Evolutionary conservation across 2,329 filamentous ascomycete genomes (phyloP).

Genomic region (Cordyceps militaris): DNA sequence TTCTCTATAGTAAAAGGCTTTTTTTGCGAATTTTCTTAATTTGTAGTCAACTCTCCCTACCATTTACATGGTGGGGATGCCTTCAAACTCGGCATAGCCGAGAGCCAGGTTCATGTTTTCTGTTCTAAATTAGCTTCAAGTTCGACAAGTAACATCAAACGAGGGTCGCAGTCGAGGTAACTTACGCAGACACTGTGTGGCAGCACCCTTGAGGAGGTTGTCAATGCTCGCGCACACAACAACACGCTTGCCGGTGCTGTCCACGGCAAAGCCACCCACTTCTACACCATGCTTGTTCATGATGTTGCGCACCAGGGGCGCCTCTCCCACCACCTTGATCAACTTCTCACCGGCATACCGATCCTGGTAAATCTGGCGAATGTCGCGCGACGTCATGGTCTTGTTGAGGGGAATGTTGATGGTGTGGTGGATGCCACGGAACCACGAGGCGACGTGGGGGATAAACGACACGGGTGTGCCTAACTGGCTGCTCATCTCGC

Average conservation of each 20-base stretch:
- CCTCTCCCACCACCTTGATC: slow-evolving; percentile 84
- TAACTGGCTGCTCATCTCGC: slow-evolving; percentile 76
- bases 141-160: background rate
- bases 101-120: slow-evolving; percentile 11
- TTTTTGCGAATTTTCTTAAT: background rate
- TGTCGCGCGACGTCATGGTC: slow-evolving; percentile 83
- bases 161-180: slow-evolving; percentile 21
- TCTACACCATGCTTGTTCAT: slow-evolving; percentile 81
- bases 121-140: background rate
- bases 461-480: slow-evolving; percentile 73
- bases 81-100: slow-evolving; percentile 11
- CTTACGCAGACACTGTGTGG: slow-evolving; percentile 86
- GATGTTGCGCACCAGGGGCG: slow-evolving; percentile 79
- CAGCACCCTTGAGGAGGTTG: slow-evolving; percentile 87
- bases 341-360: slow-evolving; percentile 93
- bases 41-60: too few species aligned
- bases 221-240: slow-evolving; percentile 94
- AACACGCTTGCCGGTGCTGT: slow-evolving; percentile 80
- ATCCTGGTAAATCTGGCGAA: slow-evolving; percentile 92
- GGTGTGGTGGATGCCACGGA: slow-evolving; percentile 89
- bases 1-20: background rate
- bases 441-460: slow-evolving; percentile 82
- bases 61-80: slow-evolving; percentile 6
- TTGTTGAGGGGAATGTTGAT: slow-evolving; percentile 84
- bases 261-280: slow-evolving; percentile 92